Conservation (phyloP, 306 rosid genomes). For the Dryas drummondii region DNA sequence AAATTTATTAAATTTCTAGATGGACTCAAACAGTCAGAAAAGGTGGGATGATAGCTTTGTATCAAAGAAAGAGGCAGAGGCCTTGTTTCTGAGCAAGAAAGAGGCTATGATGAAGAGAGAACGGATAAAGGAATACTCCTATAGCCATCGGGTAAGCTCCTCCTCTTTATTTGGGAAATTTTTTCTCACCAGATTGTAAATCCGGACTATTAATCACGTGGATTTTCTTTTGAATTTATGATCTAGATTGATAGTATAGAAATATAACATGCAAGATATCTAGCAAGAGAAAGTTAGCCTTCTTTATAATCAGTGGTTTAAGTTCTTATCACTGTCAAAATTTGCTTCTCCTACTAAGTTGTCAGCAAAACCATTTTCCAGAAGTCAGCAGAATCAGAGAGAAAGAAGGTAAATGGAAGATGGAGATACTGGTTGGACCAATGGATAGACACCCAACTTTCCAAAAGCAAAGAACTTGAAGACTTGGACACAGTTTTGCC, state of each 20-base stretch:
- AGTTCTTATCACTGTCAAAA: background rate
- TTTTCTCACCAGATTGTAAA: no score
- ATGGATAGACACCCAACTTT: slow-evolving; percentile 95
- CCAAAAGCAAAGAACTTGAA: slow-evolving; percentile 86
- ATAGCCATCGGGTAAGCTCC: slow-evolving; percentile 63
- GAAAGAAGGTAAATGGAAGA: slow-evolving; percentile 73
- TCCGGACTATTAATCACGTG: no score
- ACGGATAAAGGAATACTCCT: slow-evolving; percentile 62
- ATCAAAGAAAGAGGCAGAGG: slow-evolving; percentile 66
- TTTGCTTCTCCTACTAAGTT: slow-evolving; percentile 21
- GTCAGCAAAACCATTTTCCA: slow-evolving; percentile 18
- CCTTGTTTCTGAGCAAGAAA: slow-evolving; percentile 55
- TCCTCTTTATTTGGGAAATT: background rate
- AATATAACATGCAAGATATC: no score
- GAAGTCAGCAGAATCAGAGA: slow-evolving; percentile 87
- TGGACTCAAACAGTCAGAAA: slow-evolving; percentile 62
- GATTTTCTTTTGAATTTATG: no score
- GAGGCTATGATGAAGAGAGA: slow-evolving; percentile 68
- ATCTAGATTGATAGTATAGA: no score
- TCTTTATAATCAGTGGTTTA: background rate
- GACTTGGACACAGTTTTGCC: slow-evolving; percentile 66
- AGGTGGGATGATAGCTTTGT: slow-evolving; percentile 73
- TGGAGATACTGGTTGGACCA: slow-evolving; percentile 96
- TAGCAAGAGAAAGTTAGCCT: no score
- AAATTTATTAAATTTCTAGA: slow-evolving; percentile 41